Conservation (phyloP, 371 early-diverging fungal genomes). For the Dinochytrium kinnereticum region DNA sequence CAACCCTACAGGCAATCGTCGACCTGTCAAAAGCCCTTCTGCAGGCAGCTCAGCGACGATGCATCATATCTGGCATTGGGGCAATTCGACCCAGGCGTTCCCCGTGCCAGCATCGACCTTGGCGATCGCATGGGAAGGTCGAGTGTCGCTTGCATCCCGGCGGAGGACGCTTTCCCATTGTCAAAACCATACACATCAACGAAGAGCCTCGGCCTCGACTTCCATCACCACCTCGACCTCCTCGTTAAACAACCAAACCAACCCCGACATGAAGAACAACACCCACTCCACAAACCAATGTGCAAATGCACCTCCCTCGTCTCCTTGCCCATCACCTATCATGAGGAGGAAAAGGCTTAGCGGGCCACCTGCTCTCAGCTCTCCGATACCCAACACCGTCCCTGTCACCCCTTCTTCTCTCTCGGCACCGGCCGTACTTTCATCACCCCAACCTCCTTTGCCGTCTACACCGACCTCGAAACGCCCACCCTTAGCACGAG, state of each 20-base stretch:
- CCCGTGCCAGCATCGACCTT: constrained; percentile 15
- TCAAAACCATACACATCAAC: neutral
- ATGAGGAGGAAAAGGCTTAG: neutral
- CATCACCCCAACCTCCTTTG: neutral
- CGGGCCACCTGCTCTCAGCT: neutral
- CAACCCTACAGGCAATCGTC: too few relatives aligned
- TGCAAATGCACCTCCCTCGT: constrained; percentile 2
- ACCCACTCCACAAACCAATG: neutral
- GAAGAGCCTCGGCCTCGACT: neutral
- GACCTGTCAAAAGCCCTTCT: too few relatives aligned
- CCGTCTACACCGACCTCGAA: neutral
- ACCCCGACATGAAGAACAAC: neutral
- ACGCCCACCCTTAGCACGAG: neutral
- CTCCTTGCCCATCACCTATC: neutral
- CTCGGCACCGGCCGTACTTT: neutral
- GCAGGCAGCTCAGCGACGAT: too few relatives aligned
- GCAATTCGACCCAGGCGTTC: neutral
- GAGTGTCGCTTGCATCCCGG: constrained; percentile 1
- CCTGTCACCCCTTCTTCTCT: neutral
- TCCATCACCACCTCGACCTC: neutral
- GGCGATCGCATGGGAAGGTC: constrained; percentile 16
- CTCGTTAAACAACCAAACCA: neutral
- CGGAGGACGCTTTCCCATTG: neutral
- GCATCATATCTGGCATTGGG: neutral
- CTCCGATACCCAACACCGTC: neutral